phyloP scores from a whole-genome alignment of 306 rosid genomes.

The Prunus kanzakura region DNA sequence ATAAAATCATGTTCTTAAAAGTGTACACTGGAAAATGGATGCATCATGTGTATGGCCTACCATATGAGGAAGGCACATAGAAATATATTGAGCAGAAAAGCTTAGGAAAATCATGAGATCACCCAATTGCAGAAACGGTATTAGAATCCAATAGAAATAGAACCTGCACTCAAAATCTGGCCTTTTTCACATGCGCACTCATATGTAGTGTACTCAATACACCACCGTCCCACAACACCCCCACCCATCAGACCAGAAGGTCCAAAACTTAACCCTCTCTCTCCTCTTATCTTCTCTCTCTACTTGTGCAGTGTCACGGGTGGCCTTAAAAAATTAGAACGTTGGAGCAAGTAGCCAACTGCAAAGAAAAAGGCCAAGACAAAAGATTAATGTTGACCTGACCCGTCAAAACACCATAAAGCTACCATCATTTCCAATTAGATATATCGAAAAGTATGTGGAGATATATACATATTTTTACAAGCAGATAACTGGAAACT shows the following conservation, averaged over 20 bases:
- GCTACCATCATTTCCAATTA: background rate
- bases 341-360: conserved; percentile 32
- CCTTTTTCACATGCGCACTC: conserved; percentile 36
- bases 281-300: background rate
- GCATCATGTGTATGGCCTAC: background rate
- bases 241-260: conserved; percentile 1
- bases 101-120: background rate
- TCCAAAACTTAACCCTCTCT: background rate
- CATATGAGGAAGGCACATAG: background rate
- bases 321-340: conserved; percentile 31
- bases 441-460: background rate
- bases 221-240: conserved; percentile 42
- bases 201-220: conserved; percentile 12
- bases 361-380: background rate
- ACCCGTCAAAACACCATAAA: conserved; percentile 29
- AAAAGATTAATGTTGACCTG: conserved; percentile 7
- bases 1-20: background rate
- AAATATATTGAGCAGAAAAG: too few relatives aligned
- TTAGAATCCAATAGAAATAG: background rate
- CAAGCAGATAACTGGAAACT: background rate
- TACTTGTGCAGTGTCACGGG: conserved; percentile 30
- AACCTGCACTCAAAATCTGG: background rate
- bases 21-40: background rate
- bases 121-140: background rate
- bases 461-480: background rate